Evolutionary conservation across 805 yeast genomes (phyloP), one percentile per base, ranked within the genome.

Genomic region (Pichia insulana): DNA sequence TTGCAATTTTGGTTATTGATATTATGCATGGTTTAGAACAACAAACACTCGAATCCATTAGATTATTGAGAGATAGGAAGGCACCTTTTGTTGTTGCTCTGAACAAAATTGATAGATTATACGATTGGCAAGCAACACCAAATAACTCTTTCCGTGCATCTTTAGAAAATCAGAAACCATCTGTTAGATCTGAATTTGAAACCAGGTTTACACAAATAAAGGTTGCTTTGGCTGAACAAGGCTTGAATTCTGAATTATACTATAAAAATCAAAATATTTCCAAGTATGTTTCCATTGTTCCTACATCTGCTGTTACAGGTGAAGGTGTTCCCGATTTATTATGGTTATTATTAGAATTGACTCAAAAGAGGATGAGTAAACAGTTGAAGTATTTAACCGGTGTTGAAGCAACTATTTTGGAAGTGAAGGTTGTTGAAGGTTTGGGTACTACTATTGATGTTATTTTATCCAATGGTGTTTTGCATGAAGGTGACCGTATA

Each of bases 311-410:
- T 43, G 94, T 89, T 36, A 89, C 97, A 12, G 99, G 99, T 64
- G 99, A 92, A 69, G 99, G 99, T 84, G 94, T 92, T 55, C 98
- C 99, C 39, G 99, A 92, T 78, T 74, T 92, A 69, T 77, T 92
- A 59, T 88, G 96, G 90, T 75, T 92, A 64, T 71, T 92, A 59
- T 74, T 92, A 56, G 97, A 92, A 67, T 76, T 92, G 57, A 92
- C 98, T 13, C 97, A 92, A 69, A 84, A 86, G 80, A 83, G 98
- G 71, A 92, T 92, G 99, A 85, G 96, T 51, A 89, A 89, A 65
- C 97, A 90, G 72, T 80, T 92, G 69, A 90, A 86, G 90, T 92
- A 92, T 71, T 71, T 92, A 51, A 80, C 97, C 30, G 78, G 83
- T 61, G 80, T 92, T 46, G 97, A 89, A 67, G 97, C 98, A 43